These are phyloP conservation scores for Paramecium pentaurelia DNA, from an alignment of 73 alveolate species.

Conservation along the genomic window DNA sequence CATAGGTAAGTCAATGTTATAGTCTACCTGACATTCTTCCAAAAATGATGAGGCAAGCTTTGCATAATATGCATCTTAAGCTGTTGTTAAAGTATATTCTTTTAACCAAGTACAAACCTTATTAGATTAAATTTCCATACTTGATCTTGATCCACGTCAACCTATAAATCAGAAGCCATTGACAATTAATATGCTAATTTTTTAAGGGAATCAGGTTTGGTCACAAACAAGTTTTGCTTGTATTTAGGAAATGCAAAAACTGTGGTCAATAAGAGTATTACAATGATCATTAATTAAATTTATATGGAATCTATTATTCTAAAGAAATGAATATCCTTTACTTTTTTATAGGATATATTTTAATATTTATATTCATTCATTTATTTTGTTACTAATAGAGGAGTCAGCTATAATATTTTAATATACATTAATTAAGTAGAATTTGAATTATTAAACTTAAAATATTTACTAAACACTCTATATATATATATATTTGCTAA, in stretches of 20 bases:
- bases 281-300: conserved; percentile 21
- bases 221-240: neutral
- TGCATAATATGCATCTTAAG: neutral
- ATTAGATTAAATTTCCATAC: neutral
- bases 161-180: neutral
- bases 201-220: neutral
- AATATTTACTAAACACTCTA: no score
- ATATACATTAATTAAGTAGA: no score
- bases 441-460: no score
- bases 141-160: conserved; percentile 7
- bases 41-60: neutral
- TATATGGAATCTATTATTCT: conserved; percentile 10
- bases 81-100: neutral
- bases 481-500: no score
- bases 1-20: neutral
- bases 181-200: neutral
- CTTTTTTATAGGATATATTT: neutral
- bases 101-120: neutral
- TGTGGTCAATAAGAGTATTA: neutral
- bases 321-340: neutral
- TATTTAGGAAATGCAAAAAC: neutral
- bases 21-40: neutral
- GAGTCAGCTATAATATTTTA: no score
- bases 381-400: no score
- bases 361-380: no score